Percentiles rank a stretch among this genome's conserved stretches.
Conservation (phyloP, 2,329 filamentous ascomycete genomes). For the Epichloe bromicola region DNA sequence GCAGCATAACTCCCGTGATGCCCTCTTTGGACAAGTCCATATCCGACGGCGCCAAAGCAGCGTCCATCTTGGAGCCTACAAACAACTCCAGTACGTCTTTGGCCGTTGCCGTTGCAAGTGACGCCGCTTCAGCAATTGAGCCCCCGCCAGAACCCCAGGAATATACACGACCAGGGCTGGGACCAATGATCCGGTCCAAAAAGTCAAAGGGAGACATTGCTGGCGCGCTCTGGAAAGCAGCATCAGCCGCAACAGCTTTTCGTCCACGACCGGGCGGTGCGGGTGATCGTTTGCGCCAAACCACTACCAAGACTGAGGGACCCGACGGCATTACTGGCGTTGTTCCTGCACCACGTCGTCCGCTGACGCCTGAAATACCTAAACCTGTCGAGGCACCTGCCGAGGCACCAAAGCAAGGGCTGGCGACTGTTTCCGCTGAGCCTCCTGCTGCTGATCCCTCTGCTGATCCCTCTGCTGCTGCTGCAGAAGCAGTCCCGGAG, state of each 20-base stretch:
- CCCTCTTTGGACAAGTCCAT: conserved; percentile 6
- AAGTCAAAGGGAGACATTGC: conserved; percentile 61
- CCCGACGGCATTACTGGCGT: conserved; percentile 86
- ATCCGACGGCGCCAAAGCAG: conserved; percentile 5
- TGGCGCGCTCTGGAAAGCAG: conserved; percentile 63
- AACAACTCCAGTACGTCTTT: conserved; percentile 12
- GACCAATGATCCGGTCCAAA: conserved; percentile 82
- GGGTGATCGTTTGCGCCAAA: conserved; percentile 60
- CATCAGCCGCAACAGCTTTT: conserved; percentile 46
- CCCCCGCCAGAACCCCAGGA: conserved; percentile 15
- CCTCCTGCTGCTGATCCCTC: neutral
- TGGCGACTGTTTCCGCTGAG: neutral
- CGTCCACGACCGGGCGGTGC: conserved; percentile 82
- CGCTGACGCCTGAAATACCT: conserved; percentile 17
- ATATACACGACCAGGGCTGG: conserved; percentile 57
- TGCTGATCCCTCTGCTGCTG: neutral
- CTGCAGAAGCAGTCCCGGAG: conserved; percentile 30
- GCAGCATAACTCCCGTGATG: conserved; percentile 13
- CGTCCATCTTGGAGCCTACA: conserved; percentile 4
- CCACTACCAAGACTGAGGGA: conserved; percentile 47
- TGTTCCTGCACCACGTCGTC: conserved; percentile 60
- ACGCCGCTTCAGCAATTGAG: conserved; percentile 13
- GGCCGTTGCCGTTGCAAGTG: conserved; percentile 15
- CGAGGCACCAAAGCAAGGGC: neutral
- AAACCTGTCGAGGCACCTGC: conserved; percentile 13